Percentiles rank a stretch among this genome's conserved stretches.
Evolutionary conservation across 306 rosid species (phyloP).

Genomic region (Trifolium dubium): DNA sequence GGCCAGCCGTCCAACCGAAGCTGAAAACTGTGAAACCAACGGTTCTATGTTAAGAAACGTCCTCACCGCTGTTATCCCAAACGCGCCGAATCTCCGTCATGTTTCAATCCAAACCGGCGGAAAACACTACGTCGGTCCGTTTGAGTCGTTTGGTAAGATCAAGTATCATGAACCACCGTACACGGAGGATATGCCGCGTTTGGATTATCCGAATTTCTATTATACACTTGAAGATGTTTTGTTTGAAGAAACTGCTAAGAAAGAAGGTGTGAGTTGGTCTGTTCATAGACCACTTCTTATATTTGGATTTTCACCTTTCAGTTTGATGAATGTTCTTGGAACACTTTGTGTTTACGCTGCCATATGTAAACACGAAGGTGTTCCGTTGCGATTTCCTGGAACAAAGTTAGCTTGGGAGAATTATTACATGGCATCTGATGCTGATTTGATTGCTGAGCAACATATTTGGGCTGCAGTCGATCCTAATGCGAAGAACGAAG

Average conservation of each 20-base stretch:
- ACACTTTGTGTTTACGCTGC: slow-evolving; percentile 66
- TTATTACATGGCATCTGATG: slow-evolving; percentile 59
- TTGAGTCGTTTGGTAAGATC: slow-evolving; percentile 47
- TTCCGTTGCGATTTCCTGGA: slow-evolving; percentile 67
- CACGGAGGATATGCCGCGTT: slow-evolving; percentile 73
- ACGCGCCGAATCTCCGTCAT: slow-evolving; percentile 71
- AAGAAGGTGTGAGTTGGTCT: slow-evolving; percentile 63
- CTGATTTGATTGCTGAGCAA: slow-evolving; percentile 81
- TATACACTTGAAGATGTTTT: slow-evolving; percentile 59
- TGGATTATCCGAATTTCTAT: slow-evolving; percentile 60
- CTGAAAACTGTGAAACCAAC: slow-evolving; percentile 59
- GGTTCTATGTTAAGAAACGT: slow-evolving; percentile 65
- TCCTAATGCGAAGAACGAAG: slow-evolving; percentile 65
- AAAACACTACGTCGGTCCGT: slow-evolving; percentile 67
- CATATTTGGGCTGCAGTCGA: slow-evolving; percentile 84
- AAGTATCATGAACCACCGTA: slow-evolving; percentile 59
- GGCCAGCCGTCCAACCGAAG: slow-evolving; percentile 58
- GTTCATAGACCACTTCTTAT: slow-evolving; percentile 58
- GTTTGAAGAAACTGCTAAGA: slow-evolving; percentile 54
- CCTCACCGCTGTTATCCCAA: slow-evolving; percentile 56
- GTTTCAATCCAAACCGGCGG: slow-evolving; percentile 71
- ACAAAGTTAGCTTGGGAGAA: slow-evolving; percentile 59
- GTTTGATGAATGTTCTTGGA: slow-evolving; percentile 65
- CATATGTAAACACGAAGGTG: slow-evolving; percentile 67
- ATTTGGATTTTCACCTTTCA: slow-evolving; percentile 72